phyloP scores from a whole-genome alignment of 179 eudicot genomes.

The Monotropa hypopitys region DNA sequence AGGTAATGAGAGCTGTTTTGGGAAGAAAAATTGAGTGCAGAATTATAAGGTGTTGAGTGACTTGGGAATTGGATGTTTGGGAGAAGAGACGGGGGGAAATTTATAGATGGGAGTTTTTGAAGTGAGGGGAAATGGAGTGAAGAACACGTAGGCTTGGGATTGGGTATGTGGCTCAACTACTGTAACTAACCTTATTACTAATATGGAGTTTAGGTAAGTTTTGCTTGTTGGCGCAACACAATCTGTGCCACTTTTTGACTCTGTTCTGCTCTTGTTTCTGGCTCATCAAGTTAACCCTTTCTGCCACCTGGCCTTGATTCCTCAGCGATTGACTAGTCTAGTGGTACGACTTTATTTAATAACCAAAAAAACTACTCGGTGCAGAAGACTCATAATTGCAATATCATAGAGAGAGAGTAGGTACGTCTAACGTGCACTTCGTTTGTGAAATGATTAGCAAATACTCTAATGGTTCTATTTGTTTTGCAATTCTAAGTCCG shows the following conservation, averaged over 20 bases:
- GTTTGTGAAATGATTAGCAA: no score
- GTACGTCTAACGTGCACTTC: no score
- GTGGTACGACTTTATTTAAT: not conserved
- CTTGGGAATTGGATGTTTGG: not conserved
- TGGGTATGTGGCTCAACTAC: slow-evolving; percentile 24
- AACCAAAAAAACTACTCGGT: not conserved
- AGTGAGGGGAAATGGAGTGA: slow-evolving; percentile 1
- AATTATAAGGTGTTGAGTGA: not conserved
- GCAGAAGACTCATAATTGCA: not conserved
- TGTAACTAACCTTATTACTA: slow-evolving; percentile 13
- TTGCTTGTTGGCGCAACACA: not conserved
- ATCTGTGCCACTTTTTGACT: not conserved
- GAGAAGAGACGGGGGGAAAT: not conserved
- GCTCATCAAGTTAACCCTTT: not conserved
- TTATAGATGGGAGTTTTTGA: slow-evolving; percentile 7
- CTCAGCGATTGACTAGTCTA: not conserved
- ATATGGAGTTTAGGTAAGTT: slow-evolving; percentile 14
- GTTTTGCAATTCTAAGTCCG: no score
- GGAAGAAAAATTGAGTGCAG: not conserved
- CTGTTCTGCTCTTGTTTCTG: not conserved
- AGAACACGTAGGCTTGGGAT: not conserved
- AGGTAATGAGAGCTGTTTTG: not conserved
- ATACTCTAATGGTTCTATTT: no score
- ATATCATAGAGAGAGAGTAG: no score
- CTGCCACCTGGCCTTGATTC: not conserved